These are phyloP conservation scores for Hordeum vulgare DNA, from an alignment of 176 grass and related monocot species.

Conservation along the genomic window DNA sequence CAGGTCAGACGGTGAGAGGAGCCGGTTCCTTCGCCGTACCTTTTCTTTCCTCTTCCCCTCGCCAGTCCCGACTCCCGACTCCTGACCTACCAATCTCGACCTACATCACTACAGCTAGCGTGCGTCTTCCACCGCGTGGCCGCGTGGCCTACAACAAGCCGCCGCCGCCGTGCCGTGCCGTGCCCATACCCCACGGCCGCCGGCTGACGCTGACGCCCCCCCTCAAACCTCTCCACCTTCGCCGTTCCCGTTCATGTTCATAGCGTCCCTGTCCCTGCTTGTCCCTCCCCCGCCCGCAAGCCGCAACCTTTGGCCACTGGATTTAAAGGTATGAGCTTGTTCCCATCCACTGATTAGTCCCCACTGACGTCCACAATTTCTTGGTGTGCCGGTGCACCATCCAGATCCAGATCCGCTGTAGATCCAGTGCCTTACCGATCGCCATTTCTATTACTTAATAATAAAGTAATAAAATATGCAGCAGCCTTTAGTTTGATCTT, in stretches of 20 bases:
- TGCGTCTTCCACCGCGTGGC: not conserved
- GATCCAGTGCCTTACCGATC: not conserved
- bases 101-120: not conserved
- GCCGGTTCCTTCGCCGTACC: not conserved
- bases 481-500: not conserved
- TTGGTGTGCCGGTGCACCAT: not conserved
- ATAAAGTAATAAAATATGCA: not conserved
- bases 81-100: not conserved
- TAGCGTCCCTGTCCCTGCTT: not conserved
- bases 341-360: not conserved
- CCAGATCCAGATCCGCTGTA: not conserved
- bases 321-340: not conserved
- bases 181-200: not conserved
- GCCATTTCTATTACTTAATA: not conserved
- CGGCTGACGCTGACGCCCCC: not conserved
- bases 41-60: not conserved
- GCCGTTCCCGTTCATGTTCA: not conserved
- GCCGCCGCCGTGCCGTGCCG: too few species aligned
- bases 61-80: not conserved
- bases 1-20: too few species aligned
- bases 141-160: not conserved
- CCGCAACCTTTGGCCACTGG: not conserved
- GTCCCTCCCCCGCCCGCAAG: not conserved
- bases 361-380: not conserved
- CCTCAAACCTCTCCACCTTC: not conserved